phyloP scores from a whole-genome alignment of 495 filamentous ascomycete genomes.

The Thermothielavioides terrestris region DNA sequence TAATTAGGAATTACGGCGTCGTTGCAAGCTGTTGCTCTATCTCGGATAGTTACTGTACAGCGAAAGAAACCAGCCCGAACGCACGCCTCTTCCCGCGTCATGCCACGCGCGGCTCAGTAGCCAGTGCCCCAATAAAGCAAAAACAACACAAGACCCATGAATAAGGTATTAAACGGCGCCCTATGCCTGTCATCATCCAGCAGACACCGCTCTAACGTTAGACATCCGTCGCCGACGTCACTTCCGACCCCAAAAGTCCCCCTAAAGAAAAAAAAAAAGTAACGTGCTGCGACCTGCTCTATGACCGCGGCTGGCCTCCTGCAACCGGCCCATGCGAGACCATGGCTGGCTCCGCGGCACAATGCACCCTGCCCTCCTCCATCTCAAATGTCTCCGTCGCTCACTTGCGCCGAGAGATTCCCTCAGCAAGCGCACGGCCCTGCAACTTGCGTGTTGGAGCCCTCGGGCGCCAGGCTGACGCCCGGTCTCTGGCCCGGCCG shows the following conservation, averaged over 20 bases:
- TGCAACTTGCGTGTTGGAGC: constrained; percentile 63
- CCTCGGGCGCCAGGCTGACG: constrained; percentile 72
- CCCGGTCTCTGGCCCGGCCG: constrained; percentile 68
- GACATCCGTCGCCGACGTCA: constrained; percentile 16
- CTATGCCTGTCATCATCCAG: constrained; percentile 19
- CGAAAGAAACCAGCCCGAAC: constrained; percentile 1
- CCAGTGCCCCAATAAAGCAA: constrained; percentile 3
- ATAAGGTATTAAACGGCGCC: constrained; percentile 29
- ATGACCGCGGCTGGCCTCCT: constrained; percentile 12
- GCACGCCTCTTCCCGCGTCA: not conserved
- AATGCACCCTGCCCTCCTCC: too few species aligned
- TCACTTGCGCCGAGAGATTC: too few species aligned
- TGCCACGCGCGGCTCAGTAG: not conserved
- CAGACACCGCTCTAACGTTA: constrained; percentile 24
- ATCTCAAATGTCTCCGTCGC: too few species aligned
- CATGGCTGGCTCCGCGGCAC: too few species aligned
- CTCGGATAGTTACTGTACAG: constrained; percentile 22
- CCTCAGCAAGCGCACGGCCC: constrained; percentile 68
- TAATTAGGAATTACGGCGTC: constrained; percentile 16
- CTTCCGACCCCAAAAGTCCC: not conserved
- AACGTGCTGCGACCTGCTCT: constrained; percentile 13
- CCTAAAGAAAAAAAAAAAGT: too few species aligned
- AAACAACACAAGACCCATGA: constrained; percentile 15
- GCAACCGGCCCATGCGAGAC: not conserved
- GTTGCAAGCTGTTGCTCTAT: constrained; percentile 32